phyloP scores from a whole-genome alignment of 1,284 basidiomycete genomes.

The Hymenochaete sp. region DNA sequence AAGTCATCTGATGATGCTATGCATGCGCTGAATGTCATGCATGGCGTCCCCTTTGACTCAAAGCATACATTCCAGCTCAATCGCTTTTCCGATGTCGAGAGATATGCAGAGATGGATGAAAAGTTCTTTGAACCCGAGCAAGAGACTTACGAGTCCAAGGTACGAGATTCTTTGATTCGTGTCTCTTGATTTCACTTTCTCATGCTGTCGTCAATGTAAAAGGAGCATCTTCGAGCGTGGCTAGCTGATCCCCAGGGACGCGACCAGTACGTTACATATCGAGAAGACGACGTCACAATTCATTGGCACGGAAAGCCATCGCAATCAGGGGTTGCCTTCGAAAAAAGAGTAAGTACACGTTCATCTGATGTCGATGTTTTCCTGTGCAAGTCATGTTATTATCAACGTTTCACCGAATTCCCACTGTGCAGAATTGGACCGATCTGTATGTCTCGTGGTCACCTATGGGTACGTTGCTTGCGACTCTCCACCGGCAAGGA shows the following conservation, averaged over 20 bases:
- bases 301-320: constrained; percentile 92
- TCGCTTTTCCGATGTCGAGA: constrained; percentile 90
- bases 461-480: constrained; percentile 87
- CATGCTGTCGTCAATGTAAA: too few relatives aligned
- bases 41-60: constrained; percentile 86
- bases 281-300: constrained; percentile 86
- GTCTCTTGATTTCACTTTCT: constrained; percentile 2
- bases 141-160: constrained; percentile 78
- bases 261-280: constrained; percentile 94
- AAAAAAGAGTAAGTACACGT: constrained; percentile 51
- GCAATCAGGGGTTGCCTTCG: constrained; percentile 73
- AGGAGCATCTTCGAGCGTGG: constrained; percentile 97
- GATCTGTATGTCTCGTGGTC: constrained; percentile 99
- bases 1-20: constrained; percentile 75
- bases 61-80: constrained; percentile 89
- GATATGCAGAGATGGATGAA: constrained; percentile 75
- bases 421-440: constrained; percentile 71
- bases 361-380: too few relatives aligned
- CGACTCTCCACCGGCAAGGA: constrained; percentile 93
- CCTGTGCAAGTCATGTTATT: too few relatives aligned
- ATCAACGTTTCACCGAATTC: constrained; percentile 16
- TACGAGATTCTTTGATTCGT: constrained; percentile 28
- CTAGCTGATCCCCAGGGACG: constrained; percentile 86
- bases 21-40: constrained; percentile 71
- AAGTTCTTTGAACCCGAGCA: constrained; percentile 73